These are phyloP conservation scores for Boletus rubroflammeus DNA, from an alignment of 768 basidiomycete species.

Conservation along the genomic window DNA sequence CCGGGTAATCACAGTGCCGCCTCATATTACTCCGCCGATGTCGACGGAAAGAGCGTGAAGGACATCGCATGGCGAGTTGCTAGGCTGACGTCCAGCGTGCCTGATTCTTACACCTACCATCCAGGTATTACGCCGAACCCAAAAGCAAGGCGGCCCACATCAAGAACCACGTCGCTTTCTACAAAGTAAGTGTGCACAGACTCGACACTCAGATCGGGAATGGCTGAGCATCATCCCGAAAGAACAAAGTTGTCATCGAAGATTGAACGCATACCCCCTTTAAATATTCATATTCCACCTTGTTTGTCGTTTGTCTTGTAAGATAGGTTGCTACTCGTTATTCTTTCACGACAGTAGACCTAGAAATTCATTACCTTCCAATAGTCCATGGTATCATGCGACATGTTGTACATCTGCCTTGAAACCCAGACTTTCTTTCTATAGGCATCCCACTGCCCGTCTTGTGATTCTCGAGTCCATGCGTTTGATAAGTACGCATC, in stretches of 20 bases:
- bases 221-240: background rate
- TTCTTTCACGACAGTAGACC: background rate
- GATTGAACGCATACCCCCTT: conserved; percentile 5
- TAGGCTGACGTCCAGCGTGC: background rate
- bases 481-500: background rate
- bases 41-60: conserved; percentile 45
- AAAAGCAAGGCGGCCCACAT: conserved; percentile 57
- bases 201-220: background rate
- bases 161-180: conserved; percentile 69
- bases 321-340: background rate
- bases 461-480: background rate
- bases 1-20: conserved; percentile 43
- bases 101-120: background rate
- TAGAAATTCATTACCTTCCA: background rate
- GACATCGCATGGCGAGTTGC: conserved; percentile 64
- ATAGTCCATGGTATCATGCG: background rate
- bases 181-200: conserved; percentile 50
- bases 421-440: background rate
- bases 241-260: conserved; percentile 22
- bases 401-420: background rate
- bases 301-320: background rate
- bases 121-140: conserved; percentile 67
- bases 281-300: background rate
- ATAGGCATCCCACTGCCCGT: background rate
- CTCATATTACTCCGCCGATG: conserved; percentile 57